Percentiles rank a stretch among this genome's conserved stretches.
These are phyloP conservation scores for Zopfochytrium polystomum DNA, from an alignment of 371 early-diverging fungal genomes.

Conservation along the genomic window DNA sequence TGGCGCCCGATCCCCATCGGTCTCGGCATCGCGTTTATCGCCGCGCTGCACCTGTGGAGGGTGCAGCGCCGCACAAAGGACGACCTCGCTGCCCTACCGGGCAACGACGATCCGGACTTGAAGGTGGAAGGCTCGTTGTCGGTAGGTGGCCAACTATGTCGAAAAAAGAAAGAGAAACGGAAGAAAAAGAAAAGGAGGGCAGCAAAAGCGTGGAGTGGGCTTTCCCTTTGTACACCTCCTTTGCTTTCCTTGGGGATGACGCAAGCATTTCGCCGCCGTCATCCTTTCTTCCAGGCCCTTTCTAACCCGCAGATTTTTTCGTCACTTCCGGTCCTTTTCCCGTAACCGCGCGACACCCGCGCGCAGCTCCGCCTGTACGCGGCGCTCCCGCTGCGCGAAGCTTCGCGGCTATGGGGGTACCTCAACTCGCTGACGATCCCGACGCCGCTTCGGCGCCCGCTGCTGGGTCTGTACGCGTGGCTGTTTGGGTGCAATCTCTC, in stretches of 20 bases:
- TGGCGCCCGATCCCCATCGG: slow-evolving; percentile 15
- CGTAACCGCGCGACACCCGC: no score
- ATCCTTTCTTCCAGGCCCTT: no score
- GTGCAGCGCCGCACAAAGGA: slow-evolving; percentile 5
- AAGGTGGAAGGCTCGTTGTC: not conserved
- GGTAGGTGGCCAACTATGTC: no score
- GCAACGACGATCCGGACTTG: not conserved
- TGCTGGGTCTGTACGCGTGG: slow-evolving; percentile 75
- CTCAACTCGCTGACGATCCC: slow-evolving; percentile 82
- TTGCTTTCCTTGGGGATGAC: no score
- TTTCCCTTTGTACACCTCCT: no score
- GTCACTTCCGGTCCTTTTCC: no score
- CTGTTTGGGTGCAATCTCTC: slow-evolving; percentile 88
- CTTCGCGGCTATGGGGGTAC: slow-evolving; percentile 88
- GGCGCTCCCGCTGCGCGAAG: slow-evolving; percentile 77
- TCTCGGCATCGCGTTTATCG: slow-evolving; percentile 13
- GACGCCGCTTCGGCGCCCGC: slow-evolving; percentile 64
- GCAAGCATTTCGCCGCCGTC: no score
- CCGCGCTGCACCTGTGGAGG: slow-evolving; percentile 2
- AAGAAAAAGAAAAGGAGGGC: no score
- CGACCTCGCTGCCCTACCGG: not conserved
- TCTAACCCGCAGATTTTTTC: no score
- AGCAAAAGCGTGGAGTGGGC: no score
- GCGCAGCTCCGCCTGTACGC: slow-evolving; percentile 78
- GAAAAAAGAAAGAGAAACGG: no score